A percentile compares a stretch with the other conserved stretches of the same genome.
Conservation (phyloP, 371 early-diverging fungal species). For the Cokeromyces recurvatus region DNA sequence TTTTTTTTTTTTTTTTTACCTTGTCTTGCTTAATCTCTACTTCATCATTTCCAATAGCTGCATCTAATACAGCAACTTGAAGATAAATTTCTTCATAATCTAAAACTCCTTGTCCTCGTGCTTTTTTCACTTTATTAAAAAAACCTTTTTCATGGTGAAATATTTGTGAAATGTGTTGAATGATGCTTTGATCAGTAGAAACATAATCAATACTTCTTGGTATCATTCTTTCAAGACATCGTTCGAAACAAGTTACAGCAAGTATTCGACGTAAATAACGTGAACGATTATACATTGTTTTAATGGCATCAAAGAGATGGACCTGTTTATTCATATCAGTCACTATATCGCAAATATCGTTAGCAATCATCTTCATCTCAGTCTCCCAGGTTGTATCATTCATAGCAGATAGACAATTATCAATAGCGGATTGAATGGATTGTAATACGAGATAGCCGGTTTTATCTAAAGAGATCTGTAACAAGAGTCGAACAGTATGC, state of each 20-base stretch:
- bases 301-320: conserved; percentile 20
- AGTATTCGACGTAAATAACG: conserved; percentile 20
- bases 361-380: conserved; percentile 17
- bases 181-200: conserved; percentile 3
- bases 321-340: conserved; percentile 5
- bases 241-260: conserved; percentile 15
- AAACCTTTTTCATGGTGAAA: conserved; percentile 16
- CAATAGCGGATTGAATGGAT: conserved; percentile 29
- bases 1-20: too few species aligned
- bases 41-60: conserved; percentile 25
- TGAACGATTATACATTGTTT: conserved; percentile 21
- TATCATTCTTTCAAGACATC: conserved; percentile 11
- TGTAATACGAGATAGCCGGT: conserved; percentile 16
- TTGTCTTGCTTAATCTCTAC: conserved; percentile 19
- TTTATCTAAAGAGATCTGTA: conserved; percentile 30
- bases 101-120: neutral
- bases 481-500: conserved; percentile 18
- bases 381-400: conserved; percentile 11
- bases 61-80: conserved; percentile 22
- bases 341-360: conserved; percentile 13
- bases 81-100: conserved; percentile 21
- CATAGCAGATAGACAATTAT: conserved; percentile 19
- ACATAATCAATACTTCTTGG: conserved; percentile 11
- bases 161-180: conserved; percentile 7
- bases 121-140: conserved; percentile 8